Conservation (phyloP, 139 green algal genomes). For the Haematococcus sp. region DNA sequence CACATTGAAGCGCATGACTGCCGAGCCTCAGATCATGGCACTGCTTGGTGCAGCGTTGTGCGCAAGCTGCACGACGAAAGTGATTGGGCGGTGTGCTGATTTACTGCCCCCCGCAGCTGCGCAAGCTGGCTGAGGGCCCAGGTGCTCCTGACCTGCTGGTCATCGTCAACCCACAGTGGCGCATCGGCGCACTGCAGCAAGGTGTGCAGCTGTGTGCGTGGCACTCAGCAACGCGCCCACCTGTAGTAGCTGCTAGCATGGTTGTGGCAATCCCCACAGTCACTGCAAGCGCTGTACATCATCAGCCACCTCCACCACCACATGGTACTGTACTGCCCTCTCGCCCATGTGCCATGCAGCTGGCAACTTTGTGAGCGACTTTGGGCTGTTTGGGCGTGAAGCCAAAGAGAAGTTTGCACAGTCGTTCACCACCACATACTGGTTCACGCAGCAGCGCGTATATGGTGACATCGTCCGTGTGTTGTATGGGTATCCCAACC, state of each 20-base stretch:
- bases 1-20: no score
- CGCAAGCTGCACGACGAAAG: neutral
- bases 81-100: neutral
- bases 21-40: no score
- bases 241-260: neutral
- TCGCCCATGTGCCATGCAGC: no score
- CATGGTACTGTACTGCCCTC: no score
- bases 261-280: no score
- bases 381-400: conserved; percentile 51
- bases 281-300: no score
- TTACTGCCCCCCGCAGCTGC: conserved; percentile 26
- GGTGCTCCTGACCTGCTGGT: conserved; percentile 53
- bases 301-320: no score
- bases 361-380: conserved; percentile 44
- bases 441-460: conserved; percentile 56
- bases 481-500: conserved; percentile 41
- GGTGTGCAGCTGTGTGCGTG: neutral
- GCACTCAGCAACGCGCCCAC: neutral
- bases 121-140: conserved; percentile 35
- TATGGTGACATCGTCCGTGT: conserved; percentile 61
- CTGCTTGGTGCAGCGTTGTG: neutral
- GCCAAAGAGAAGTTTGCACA: conserved; percentile 47
- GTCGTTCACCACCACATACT: conserved; percentile 67
- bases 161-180: conserved; percentile 82
- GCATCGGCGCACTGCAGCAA: neutral